Evolutionary conservation across 2,329 filamentous ascomycete genomes (phyloP).

Genomic region (Cytospora schulzeri): DNA sequence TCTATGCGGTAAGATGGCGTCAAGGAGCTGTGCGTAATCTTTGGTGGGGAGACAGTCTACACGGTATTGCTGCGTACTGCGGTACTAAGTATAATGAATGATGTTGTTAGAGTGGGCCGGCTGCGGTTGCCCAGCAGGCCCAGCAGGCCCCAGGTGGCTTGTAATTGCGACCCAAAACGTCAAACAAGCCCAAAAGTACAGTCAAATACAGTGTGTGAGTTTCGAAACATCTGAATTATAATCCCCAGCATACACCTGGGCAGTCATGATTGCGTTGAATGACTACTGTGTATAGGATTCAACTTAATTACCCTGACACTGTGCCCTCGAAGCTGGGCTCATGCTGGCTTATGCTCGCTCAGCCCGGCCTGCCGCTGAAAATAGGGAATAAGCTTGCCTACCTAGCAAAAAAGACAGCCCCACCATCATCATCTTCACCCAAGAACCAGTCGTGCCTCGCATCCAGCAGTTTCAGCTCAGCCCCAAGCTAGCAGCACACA

Average conservation of each 20-base stretch:
- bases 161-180: slow-evolving; percentile 8
- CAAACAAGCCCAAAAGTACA: slow-evolving; percentile 4
- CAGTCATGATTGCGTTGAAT: no score
- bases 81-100: not conserved
- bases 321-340: not conserved
- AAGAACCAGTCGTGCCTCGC: not conserved
- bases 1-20: slow-evolving; percentile 1
- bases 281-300: no score
- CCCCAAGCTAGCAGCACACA: not conserved
- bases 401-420: not conserved
- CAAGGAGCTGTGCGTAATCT: slow-evolving; percentile 3
- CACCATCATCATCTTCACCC: slow-evolving; percentile 12
- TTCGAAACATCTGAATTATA: fast-evolving
- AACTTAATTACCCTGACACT: no score
- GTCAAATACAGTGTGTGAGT: slow-evolving; percentile 8
- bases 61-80: not conserved
- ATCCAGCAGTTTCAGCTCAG: not conserved
- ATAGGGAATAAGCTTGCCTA: slow-evolving; percentile 11
- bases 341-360: not conserved
- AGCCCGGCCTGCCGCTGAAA: slow-evolving; percentile 12
- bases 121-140: no score
- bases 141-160: slow-evolving; percentile 2
- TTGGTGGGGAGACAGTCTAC: not conserved
- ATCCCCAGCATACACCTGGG: no score
- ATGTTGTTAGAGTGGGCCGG: no score